These are phyloP conservation scores for Moringa oleifera DNA, from an alignment of 345 rosid species.

Conservation along the genomic window DNA sequence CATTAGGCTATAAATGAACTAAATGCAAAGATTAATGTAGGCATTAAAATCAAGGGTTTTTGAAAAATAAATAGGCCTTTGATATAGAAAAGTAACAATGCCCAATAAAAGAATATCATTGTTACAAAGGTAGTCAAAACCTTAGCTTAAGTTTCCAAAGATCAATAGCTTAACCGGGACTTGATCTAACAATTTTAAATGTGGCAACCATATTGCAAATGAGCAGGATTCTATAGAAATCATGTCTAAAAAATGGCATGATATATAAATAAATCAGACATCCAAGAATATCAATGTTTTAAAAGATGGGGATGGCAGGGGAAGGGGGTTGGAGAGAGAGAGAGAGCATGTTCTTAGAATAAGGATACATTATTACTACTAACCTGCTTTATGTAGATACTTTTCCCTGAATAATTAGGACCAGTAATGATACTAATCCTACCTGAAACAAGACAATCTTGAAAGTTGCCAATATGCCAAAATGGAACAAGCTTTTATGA, in stretches of 20 bases:
- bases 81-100: not conserved
- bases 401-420: slow-evolving; percentile 97
- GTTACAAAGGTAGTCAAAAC: not conserved
- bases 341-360: not conserved
- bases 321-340: not conserved
- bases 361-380: not conserved
- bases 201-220: not conserved
- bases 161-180: not conserved
- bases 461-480: not conserved
- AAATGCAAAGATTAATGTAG: not conserved
- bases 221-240: slow-evolving; percentile 5
- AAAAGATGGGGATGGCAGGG: not conserved
- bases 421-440: slow-evolving; percentile 84
- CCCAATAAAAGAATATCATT: not conserved
- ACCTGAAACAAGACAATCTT: slow-evolving; percentile 44
- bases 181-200: not conserved
- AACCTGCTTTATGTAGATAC: slow-evolving; percentile 94
- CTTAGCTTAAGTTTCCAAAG: no score
- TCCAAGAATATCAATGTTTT: no score
- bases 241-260: not conserved
- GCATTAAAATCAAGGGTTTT: not conserved
- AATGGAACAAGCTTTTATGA: not conserved
- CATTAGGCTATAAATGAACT: not conserved
- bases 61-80: not conserved
- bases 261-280: not conserved